phyloP scores from a whole-genome alignment of 2,329 filamentous ascomycete genomes.

The Microdochium trichocladiopsis region DNA sequence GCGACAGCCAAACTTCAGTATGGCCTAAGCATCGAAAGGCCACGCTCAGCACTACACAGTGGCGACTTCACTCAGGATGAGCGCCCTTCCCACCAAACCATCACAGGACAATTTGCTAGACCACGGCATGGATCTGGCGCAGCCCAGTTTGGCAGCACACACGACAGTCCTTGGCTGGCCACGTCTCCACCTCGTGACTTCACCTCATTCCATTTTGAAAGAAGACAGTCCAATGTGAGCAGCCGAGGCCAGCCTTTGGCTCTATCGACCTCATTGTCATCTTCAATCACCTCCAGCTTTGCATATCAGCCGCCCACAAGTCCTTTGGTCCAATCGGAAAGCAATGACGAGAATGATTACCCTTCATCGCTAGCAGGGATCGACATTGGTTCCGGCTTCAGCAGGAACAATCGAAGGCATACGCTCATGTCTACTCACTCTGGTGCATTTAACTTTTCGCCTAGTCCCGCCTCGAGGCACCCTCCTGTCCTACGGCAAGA shows the following conservation, averaged over 20 bases:
- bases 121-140: not conserved
- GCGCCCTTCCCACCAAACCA: constrained; percentile 9
- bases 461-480: constrained; percentile 19
- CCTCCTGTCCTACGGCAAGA: constrained; percentile 48
- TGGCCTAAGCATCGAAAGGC: constrained; percentile 67
- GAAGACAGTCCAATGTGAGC: constrained; percentile 19
- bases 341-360: constrained; percentile 69
- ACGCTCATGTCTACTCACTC: constrained; percentile 61
- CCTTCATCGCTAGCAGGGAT: constrained; percentile 44
- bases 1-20: constrained; percentile 39
- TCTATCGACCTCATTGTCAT: constrained; percentile 56
- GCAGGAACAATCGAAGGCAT: constrained; percentile 50
- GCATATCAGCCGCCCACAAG: constrained; percentile 85
- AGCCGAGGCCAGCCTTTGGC: constrained; percentile 30
- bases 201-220: constrained; percentile 36
- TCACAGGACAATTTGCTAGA: not conserved
- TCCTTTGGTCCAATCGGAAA: constrained; percentile 82
- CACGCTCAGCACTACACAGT: constrained; percentile 67
- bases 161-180: constrained; percentile 36
- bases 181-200: constrained; percentile 50
- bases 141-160: constrained; percentile 2
- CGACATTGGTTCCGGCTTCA: constrained; percentile 33
- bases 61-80: constrained; percentile 54
- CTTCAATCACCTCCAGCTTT: constrained; percentile 72
- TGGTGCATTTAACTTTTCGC: constrained; percentile 32